These are phyloP conservation scores for Penicillium longicatenatum DNA, from an alignment of 495 filamentous ascomycete species.

Conservation along the genomic window DNA sequence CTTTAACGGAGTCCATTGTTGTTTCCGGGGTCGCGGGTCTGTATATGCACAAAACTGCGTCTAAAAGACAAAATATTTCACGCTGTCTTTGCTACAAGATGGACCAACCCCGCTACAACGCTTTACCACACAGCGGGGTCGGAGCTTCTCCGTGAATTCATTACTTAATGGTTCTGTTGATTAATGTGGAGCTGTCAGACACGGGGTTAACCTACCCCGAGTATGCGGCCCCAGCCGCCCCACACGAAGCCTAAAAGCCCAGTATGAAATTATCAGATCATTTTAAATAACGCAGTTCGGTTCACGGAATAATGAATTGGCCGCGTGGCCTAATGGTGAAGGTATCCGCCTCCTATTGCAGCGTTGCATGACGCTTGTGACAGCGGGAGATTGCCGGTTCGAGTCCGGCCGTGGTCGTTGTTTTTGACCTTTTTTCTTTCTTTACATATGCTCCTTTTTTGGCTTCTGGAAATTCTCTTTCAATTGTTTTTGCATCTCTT, in stretches of 20 bases:
- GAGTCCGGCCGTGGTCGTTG: not conserved
- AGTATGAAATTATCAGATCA: too few species aligned
- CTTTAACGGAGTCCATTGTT: conserved; percentile 32
- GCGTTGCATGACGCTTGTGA: not conserved
- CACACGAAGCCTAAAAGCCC: too few species aligned
- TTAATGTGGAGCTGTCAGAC: not conserved
- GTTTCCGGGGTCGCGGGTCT: too few species aligned
- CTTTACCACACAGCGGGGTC: not conserved
- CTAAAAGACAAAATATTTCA: too few species aligned
- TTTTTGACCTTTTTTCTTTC: not conserved
- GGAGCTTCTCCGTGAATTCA: not conserved
- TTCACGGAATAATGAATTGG: not conserved
- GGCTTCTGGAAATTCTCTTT: too few species aligned
- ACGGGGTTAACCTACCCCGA: not conserved
- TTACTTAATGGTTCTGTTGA: not conserved
- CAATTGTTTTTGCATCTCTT: too few species aligned
- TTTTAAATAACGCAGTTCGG: too few species aligned
- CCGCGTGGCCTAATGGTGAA: not conserved
- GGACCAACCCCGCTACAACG: too few species aligned
- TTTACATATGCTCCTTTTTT: too few species aligned
- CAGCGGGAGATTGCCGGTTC: not conserved
- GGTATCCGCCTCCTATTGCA: not conserved
- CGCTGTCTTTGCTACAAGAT: too few species aligned
- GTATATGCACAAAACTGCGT: too few species aligned
- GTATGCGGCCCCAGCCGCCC: too few species aligned